These are phyloP conservation scores for Epithele typhae DNA, from an alignment of 768 basidiomycete genomes.

Conservation along the genomic window DNA sequence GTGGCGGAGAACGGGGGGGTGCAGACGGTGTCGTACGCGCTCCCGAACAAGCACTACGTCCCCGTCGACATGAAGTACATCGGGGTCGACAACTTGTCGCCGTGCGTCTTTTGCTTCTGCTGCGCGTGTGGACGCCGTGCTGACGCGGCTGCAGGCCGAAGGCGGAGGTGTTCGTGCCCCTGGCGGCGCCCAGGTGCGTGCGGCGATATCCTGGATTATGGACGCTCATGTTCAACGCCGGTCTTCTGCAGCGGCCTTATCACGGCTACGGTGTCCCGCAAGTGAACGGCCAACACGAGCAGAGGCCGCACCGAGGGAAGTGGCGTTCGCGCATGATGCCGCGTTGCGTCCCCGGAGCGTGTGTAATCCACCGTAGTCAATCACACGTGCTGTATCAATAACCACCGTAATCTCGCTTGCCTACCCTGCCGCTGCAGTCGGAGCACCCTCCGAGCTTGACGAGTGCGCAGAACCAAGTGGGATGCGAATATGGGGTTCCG, in stretches of 20 bases:
- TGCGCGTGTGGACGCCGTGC: not conserved
- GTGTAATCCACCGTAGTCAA: not conserved
- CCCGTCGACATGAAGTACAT: conserved; percentile 80
- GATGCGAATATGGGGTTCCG: too few species aligned
- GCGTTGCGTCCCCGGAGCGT: too few species aligned
- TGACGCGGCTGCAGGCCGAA: conserved; percentile 41
- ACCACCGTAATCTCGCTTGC: not conserved
- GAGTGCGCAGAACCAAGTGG: too few species aligned
- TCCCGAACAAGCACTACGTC: conserved; percentile 96
- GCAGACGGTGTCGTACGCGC: conserved; percentile 57
- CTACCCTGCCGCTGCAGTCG: too few species aligned
- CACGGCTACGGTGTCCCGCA: conserved; percentile 46
- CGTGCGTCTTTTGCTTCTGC: conserved; percentile 40
- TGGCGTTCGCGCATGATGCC: too few species aligned
- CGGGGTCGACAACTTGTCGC: conserved; percentile 64
- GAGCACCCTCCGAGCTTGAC: too few species aligned
- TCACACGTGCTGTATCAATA: not conserved
- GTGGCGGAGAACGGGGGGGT: conserved; percentile 62
- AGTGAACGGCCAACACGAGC: too few species aligned
- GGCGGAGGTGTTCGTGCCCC: conserved; percentile 86
- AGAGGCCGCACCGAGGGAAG: too few species aligned
- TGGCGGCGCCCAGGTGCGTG: conserved; percentile 78
- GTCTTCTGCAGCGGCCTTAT: conserved; percentile 47
- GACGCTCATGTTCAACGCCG: not conserved
- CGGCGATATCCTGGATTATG: not conserved